Evolutionary conservation across 192 early-diverging fungal species (phyloP).

Genomic region (Coemansia sp.): DNA sequence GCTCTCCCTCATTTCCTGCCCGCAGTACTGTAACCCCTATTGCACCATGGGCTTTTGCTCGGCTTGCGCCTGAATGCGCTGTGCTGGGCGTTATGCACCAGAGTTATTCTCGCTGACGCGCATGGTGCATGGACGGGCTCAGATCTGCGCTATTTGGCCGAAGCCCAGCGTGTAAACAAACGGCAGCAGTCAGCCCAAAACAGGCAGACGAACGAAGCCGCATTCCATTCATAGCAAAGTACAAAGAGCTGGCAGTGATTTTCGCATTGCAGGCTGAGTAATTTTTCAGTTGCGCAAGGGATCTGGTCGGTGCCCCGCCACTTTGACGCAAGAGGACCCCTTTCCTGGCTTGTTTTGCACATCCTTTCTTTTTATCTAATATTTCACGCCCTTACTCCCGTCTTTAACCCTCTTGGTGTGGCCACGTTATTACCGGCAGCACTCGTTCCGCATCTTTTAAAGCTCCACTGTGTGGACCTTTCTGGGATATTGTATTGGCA

Average conservation of each 20-base stretch:
- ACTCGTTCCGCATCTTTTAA: neutral
- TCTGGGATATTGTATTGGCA: too few relatives aligned
- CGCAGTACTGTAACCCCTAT: too few relatives aligned
- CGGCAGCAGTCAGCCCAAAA: neutral
- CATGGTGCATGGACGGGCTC: neutral
- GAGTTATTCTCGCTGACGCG: neutral
- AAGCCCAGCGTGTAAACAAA: neutral
- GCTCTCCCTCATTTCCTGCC: too few relatives aligned
- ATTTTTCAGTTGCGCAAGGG: slow-evolving; percentile 4
- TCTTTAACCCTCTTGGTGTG: neutral
- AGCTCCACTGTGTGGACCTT: neutral
- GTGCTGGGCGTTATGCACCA: neutral
- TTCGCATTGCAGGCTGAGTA: neutral
- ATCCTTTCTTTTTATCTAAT: neutral
- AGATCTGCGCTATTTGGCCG: neutral
- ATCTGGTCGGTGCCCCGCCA: neutral
- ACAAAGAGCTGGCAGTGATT: neutral
- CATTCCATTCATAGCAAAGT: neutral
- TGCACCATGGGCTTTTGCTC: neutral
- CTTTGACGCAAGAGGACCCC: neutral
- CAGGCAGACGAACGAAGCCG: neutral
- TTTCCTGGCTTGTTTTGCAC: neutral
- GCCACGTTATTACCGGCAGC: too few relatives aligned
- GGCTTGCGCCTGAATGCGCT: neutral
- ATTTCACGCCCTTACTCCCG: neutral